These are phyloP conservation scores for Podospora australis DNA, from an alignment of 495 filamentous ascomycete genomes.

Conservation along the genomic window DNA sequence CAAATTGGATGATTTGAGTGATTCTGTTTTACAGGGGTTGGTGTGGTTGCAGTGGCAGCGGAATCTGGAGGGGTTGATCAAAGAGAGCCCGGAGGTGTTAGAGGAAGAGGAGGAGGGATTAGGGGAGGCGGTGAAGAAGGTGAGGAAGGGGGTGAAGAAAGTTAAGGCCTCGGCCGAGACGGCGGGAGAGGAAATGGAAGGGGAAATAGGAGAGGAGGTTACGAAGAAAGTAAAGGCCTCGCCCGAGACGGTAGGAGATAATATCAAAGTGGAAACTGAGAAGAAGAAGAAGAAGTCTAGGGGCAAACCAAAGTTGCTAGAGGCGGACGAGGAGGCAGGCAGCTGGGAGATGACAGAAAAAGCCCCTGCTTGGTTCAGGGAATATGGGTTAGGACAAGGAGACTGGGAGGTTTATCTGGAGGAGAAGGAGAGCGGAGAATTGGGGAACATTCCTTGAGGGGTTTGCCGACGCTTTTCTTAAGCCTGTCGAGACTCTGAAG, in stretches of 20 bases:
- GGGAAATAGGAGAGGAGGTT: background rate
- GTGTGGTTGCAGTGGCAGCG: slow-evolving; percentile 81
- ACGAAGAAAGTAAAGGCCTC: background rate
- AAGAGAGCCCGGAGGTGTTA: slow-evolving; percentile 23
- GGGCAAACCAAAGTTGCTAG: too few species aligned
- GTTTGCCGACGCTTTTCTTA: too few species aligned
- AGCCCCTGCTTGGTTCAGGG: too few species aligned
- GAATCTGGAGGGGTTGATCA: slow-evolving; percentile 48
- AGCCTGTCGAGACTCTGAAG: too few species aligned
- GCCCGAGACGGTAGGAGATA: background rate
- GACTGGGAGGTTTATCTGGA: too few species aligned
- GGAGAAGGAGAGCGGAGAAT: too few species aligned
- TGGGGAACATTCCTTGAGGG: too few species aligned
- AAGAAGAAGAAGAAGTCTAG: too few species aligned
- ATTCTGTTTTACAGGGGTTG: slow-evolving; percentile 80
- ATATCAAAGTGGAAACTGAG: too few species aligned
- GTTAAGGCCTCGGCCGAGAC: background rate
- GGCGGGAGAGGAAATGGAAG: background rate
- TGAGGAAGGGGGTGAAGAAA: background rate
- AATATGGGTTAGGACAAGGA: too few species aligned
- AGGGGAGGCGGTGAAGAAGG: background rate
- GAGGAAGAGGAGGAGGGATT: slow-evolving; percentile 2
- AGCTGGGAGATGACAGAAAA: too few species aligned
- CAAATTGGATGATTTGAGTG: slow-evolving; percentile 88
- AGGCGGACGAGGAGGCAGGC: too few species aligned